Conservation (phyloP, 495 filamentous ascomycete species). For the Xylaria venustula region DNA sequence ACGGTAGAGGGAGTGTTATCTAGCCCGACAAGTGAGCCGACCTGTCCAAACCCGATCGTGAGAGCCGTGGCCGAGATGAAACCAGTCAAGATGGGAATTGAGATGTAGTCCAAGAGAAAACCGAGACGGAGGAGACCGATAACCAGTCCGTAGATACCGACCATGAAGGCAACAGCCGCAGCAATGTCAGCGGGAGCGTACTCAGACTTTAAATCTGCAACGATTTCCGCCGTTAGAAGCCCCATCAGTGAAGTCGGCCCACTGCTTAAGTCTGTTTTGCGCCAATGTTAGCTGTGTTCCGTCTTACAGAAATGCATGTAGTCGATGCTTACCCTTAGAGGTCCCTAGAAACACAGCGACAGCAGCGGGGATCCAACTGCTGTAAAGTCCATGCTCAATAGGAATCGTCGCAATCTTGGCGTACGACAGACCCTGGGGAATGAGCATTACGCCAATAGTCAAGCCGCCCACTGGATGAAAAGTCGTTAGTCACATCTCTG, state of each 20-base stretch:
- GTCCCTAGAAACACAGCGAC: conserved; percentile 56
- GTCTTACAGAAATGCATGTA: neutral
- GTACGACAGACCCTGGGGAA: conserved; percentile 51
- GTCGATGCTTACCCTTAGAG: conserved; percentile 44
- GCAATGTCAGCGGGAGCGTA: conserved; percentile 44
- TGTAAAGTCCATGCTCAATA: conserved; percentile 51
- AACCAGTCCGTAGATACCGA: conserved; percentile 49
- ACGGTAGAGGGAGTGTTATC: conserved; percentile 38
- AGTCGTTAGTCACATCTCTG: neutral
- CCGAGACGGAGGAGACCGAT: conserved; percentile 52
- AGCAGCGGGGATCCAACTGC: conserved; percentile 51
- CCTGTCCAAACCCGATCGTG: conserved; percentile 48
- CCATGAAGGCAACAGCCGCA: conserved; percentile 49
- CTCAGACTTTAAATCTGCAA: conserved; percentile 37
- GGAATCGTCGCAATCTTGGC: conserved; percentile 54
- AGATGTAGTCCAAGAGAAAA: conserved; percentile 53
- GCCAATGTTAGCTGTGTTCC: neutral
- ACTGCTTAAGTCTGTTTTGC: conserved; percentile 41
- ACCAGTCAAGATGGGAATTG: conserved; percentile 48
- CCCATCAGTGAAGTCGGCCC: conserved; percentile 54
- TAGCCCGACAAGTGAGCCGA: conserved; percentile 45
- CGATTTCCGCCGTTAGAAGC: conserved; percentile 48
- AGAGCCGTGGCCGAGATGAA: conserved; percentile 52
- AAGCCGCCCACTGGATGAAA: conserved; percentile 38
- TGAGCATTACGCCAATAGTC: conserved; percentile 51